Evolutionary conservation across 192 early-diverging fungal species (phyloP).

Genomic region (Kappamyces sp.): DNA sequence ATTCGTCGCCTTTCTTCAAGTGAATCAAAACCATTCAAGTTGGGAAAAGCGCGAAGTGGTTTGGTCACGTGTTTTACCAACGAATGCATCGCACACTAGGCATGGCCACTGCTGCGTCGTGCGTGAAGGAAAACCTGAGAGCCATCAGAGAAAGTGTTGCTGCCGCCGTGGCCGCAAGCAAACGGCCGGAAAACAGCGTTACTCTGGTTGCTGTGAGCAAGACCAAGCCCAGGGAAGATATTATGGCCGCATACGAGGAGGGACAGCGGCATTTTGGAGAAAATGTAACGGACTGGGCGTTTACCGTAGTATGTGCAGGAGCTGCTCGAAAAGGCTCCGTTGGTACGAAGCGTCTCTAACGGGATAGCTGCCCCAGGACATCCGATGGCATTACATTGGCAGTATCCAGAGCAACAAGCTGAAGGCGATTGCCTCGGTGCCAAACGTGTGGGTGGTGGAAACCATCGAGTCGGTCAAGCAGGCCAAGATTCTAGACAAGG

Average conservation of each 20-base stretch:
- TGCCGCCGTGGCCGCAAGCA: background rate
- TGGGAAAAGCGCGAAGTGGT: background rate
- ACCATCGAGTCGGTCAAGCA: constrained; percentile 74
- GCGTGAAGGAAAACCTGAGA: no score
- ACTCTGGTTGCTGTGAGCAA: constrained; percentile 90
- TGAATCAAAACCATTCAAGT: constrained; percentile 37
- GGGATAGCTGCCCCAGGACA: constrained; percentile 69
- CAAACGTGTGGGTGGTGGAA: constrained; percentile 89
- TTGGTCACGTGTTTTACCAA: background rate
- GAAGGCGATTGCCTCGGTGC: constrained; percentile 77
- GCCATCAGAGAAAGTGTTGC: constrained; percentile 7
- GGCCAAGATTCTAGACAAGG: constrained; percentile 75
- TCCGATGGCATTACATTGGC: constrained; percentile 97
- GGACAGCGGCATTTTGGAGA: constrained; percentile 96
- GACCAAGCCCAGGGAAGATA: constrained; percentile 77
- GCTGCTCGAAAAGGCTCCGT: constrained; percentile 76
- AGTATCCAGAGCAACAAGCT: constrained; percentile 96
- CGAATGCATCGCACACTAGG: no score
- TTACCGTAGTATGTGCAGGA: constrained; percentile 71
- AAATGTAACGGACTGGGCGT: constrained; percentile 59
- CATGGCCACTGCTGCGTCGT: no score
- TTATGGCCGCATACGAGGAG: constrained; percentile 67
- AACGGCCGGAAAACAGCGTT: background rate
- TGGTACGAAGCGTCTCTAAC: constrained; percentile 34
- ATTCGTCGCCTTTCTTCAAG: constrained; percentile 40